Evolutionary conservation across 768 basidiomycete genomes (phyloP), one percentile per base, ranked within the genome.

Genomic region (Lentinula guzmanii): DNA sequence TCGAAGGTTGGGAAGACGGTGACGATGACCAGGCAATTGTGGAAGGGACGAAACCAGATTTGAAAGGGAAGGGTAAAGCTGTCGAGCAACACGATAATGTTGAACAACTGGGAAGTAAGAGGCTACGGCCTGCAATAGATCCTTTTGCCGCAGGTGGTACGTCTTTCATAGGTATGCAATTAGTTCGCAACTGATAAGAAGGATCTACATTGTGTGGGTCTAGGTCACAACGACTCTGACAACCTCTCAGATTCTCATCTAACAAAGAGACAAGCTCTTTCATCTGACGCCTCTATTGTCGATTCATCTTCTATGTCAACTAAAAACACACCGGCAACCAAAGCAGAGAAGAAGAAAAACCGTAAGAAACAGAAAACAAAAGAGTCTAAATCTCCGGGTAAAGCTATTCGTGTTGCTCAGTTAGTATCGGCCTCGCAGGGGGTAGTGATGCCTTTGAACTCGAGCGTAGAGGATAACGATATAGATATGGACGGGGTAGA

Each of bases 81-180:
- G 78, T 79, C 60, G 74, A 74, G 10, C 73, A 71, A 54, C 71
- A 66, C 11, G 70, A 70, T 52, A 63, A 63, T 53, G 57, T 66
- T 33, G 48, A 54, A 6, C 46, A 52, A 37, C 43, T 63, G 33
- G 68, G 67, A 21, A 69, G 53, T 52, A 84, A 82, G 69, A 80
- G 82, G 34, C 79, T 80, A 69, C 77, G 86, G 65, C 77, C 79
- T 33, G 72, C 71, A 0, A 67, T 87, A 33, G 89, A 90, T 71
- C 85, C 86, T 5, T 91, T 90, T 65, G 81, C 85, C 61, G 88
- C 90, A 86, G 66, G 63, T 62, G 62, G 58, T 62, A 46, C 11
- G 61, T 57, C 34, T 57, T 61, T 8, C 6, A 11, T 18, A 13
- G 4, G 8, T 9, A 34, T 21, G 9, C 10, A 16, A 4, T 21